phyloP scores from a whole-genome alignment of 768 basidiomycete genomes.

The Mycena indigotica region DNA sequence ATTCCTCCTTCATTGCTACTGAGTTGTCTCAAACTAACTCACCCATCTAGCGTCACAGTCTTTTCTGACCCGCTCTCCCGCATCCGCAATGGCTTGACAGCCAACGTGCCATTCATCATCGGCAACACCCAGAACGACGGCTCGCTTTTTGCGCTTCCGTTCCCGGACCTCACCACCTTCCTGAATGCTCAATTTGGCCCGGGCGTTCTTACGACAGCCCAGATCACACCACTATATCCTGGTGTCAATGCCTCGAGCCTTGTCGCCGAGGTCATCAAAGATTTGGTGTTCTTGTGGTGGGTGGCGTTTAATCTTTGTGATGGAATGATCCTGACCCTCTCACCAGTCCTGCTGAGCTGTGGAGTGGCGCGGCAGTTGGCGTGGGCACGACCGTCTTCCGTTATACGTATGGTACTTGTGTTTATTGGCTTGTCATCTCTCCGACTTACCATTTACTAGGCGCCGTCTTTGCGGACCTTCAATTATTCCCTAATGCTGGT shows the following conservation, averaged over 20 bases:
- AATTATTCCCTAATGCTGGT: constrained; percentile 25
- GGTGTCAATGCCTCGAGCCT: constrained; percentile 21
- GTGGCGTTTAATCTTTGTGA: not conserved
- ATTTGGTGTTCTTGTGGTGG: constrained; percentile 21
- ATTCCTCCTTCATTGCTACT: not conserved
- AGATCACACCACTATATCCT: constrained; percentile 23
- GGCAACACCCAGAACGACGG: constrained; percentile 26
- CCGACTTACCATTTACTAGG: constrained; percentile 1
- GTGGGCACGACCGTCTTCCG: constrained; percentile 21
- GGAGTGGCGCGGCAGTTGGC: constrained; percentile 13
- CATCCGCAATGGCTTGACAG: constrained; percentile 18
- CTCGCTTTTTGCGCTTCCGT: constrained; percentile 17
- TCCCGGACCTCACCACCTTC: constrained; percentile 18
- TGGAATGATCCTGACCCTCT: too few species aligned
- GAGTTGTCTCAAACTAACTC: not conserved
- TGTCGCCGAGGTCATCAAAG: constrained; percentile 20
- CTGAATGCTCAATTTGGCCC: constrained; percentile 2
- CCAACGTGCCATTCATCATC: constrained; percentile 21
- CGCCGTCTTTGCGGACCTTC: constrained; percentile 25
- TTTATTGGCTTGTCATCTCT: not conserved
- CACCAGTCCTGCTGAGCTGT: constrained; percentile 20
- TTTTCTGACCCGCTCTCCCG: constrained; percentile 21
- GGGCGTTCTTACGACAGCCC: constrained; percentile 6
- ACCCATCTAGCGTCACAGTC: constrained; percentile 9
- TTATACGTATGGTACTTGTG: constrained; percentile 21